phyloP scores from a whole-genome alignment of 2,329 filamentous ascomycete genomes.

The Aspergillus udagawae region DNA sequence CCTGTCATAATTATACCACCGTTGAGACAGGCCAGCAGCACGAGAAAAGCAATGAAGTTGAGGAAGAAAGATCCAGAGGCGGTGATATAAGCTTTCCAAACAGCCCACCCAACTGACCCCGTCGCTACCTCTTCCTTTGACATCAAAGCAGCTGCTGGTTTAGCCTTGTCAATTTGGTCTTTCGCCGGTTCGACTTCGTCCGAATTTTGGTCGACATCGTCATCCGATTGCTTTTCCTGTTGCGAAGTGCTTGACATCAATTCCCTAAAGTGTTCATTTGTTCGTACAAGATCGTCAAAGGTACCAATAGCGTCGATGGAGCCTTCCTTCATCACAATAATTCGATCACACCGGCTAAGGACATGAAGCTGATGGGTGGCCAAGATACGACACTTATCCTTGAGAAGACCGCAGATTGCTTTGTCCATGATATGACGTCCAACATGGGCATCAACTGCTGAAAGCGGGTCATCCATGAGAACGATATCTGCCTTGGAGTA shows the following conservation, averaged over 20 bases:
- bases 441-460: constrained; percentile 54
- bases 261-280: constrained; percentile 72
- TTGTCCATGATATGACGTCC: constrained; percentile 80
- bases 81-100: constrained; percentile 72
- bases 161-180: constrained; percentile 12
- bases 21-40: constrained; percentile 68
- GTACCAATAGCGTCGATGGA: constrained; percentile 81
- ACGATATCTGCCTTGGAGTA: constrained; percentile 62
- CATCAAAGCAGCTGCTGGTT: constrained; percentile 37
- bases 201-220: constrained; percentile 47
- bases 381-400: constrained; percentile 83
- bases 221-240: constrained; percentile 49
- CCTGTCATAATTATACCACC: constrained; percentile 82
- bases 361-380: constrained; percentile 96
- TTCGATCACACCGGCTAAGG: constrained; percentile 81
- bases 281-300: constrained; percentile 78
- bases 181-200: constrained; percentile 46
- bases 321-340: constrained; percentile 89
- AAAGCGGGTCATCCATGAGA: constrained; percentile 62
- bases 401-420: constrained; percentile 83
- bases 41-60: constrained; percentile 56
- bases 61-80: constrained; percentile 65
- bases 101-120: constrained; percentile 71
- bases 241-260: constrained; percentile 77
- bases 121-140: constrained; percentile 58